A percentile compares a stretch with the other conserved stretches of the same genome.
Conservation (phyloP, 129 eudicot genomes). For the Oenanthe sinensis region DNA sequence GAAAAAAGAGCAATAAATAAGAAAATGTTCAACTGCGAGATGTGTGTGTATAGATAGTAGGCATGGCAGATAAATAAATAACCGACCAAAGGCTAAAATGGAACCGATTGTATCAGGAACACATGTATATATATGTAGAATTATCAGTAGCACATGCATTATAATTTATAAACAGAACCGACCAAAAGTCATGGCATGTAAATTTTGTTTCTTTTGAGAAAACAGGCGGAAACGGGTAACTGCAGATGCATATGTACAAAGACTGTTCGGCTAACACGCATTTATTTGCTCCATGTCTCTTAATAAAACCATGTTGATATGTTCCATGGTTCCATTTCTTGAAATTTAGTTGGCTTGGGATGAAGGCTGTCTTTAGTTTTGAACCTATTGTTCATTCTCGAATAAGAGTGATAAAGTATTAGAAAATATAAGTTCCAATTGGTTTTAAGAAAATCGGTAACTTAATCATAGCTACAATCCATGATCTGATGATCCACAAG, state of each 20-base stretch:
- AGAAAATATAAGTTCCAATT: no score
- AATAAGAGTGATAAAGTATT: no score
- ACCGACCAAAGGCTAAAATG: neutral
- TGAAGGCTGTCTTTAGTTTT: no score
- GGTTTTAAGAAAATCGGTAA: no score
- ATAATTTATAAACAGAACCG: neutral
- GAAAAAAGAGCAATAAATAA: neutral
- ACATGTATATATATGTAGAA: neutral
- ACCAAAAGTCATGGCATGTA: slow-evolving; percentile 3
- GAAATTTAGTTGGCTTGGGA: neutral
- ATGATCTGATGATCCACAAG: no score
- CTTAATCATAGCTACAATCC: no score
- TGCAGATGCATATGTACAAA: neutral
- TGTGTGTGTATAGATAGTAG: neutral
- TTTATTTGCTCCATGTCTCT: neutral
- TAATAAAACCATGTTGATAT: neutral
- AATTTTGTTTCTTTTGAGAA: neutral
- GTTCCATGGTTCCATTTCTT: neutral
- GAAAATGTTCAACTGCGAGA: neutral
- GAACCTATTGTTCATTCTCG: no score
- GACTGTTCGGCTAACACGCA: neutral
- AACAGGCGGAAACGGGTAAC: neutral
- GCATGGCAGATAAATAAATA: neutral
- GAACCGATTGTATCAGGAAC: neutral
- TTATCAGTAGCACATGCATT: neutral